Evolutionary conservation across 1,139 yeast genomes (phyloP).

Genomic region (Kodamaea arcana): DNA sequence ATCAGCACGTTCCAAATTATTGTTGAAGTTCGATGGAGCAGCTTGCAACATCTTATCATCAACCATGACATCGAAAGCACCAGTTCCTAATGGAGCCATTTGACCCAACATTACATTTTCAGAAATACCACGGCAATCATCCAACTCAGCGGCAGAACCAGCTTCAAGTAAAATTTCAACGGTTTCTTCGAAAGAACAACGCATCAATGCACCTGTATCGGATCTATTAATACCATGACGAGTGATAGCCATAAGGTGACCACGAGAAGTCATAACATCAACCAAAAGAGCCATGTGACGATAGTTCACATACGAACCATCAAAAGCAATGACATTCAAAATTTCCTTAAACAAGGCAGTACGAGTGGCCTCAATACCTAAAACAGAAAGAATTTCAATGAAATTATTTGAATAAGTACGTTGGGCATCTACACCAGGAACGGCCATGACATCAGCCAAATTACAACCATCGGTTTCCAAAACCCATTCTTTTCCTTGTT

Average conservation of each 20-base stretch:
- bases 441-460: constrained; percentile 90
- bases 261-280: constrained; percentile 98
- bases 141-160: constrained; percentile 95
- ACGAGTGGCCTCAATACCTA: constrained; percentile 98
- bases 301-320: constrained; percentile 98
- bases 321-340: constrained; percentile 95
- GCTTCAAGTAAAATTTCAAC: constrained; percentile 97
- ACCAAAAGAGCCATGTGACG: constrained; percentile 97
- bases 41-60: constrained; percentile 83
- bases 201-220: constrained; percentile 98
- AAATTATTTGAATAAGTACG: constrained; percentile 94
- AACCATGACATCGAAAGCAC: constrained; percentile 93
- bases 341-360: constrained; percentile 91
- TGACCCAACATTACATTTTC: constrained; percentile 98
- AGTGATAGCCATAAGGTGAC: constrained; percentile 97
- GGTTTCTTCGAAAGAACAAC: constrained; percentile 98
- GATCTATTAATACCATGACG: constrained; percentile 99
- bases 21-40: constrained; percentile 51
- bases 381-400: constrained; percentile 88
- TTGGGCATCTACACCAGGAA: constrained; percentile 87
- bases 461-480: constrained; percentile 98
- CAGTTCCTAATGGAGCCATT: constrained; percentile 98
- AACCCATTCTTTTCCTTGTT: constrained; percentile 94
- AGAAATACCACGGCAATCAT: constrained; percentile 97
- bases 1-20: constrained; percentile 23